phyloP scores from a whole-genome alignment of 2,329 filamentous ascomycete genomes.

The Zymoseptoria crescenta region DNA sequence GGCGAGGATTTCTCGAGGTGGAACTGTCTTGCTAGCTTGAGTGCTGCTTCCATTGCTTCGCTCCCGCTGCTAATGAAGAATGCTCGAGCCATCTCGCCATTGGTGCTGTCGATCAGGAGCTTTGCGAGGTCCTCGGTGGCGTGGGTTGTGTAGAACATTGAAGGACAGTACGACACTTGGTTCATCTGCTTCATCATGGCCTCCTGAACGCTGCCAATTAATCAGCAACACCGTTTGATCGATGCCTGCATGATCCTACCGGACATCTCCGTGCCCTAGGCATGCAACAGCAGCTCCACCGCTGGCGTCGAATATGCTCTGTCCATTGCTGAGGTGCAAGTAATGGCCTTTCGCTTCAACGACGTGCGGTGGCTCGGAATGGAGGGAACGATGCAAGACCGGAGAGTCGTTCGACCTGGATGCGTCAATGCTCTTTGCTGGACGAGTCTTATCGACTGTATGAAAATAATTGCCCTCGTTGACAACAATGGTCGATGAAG shows the following conservation, averaged over 20 bases:
- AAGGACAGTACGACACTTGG: slow-evolving; percentile 51
- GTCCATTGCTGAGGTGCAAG: slow-evolving; percentile 48
- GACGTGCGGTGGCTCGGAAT: slow-evolving; percentile 40
- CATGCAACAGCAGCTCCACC: slow-evolving; percentile 66
- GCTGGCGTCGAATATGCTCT: slow-evolving; percentile 61
- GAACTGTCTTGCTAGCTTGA: slow-evolving; percentile 62
- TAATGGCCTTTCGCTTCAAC: slow-evolving; percentile 44
- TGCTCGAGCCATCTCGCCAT: slow-evolving; percentile 45
- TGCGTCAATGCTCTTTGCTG: not conserved
- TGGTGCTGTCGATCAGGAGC: slow-evolving; percentile 44
- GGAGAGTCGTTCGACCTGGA: slow-evolving; percentile 8
- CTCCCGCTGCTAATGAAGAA: slow-evolving; percentile 54
- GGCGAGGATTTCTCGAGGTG: slow-evolving; percentile 49
- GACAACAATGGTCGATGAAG: slow-evolving; percentile 11
- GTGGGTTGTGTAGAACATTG: slow-evolving; percentile 50
- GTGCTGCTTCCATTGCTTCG: slow-evolving; percentile 60
- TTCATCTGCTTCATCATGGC: slow-evolving; percentile 54
- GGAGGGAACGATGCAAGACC: slow-evolving; percentile 47
- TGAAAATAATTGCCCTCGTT: slow-evolving; percentile 21
- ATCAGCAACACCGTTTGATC: not conserved
- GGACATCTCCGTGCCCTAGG: slow-evolving; percentile 58
- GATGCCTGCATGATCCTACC: slow-evolving; percentile 26
- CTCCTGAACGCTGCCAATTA: slow-evolving; percentile 39
- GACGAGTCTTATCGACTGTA: slow-evolving; percentile 3
- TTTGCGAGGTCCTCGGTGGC: slow-evolving; percentile 47